phyloP scores from a whole-genome alignment of 768 basidiomycete genomes.

The Leucogyrophana mollusca region DNA sequence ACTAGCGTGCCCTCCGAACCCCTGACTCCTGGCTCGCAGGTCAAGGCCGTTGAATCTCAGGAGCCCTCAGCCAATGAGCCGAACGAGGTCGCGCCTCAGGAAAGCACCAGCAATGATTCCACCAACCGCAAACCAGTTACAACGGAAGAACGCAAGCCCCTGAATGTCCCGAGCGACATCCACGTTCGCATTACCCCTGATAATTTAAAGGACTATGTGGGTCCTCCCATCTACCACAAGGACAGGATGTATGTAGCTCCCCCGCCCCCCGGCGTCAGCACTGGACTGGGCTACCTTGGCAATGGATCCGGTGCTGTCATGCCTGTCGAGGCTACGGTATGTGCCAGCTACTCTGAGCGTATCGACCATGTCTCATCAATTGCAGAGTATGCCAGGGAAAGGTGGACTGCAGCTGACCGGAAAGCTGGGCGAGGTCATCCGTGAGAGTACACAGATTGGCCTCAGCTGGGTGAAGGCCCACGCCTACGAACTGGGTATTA shows the following conservation, averaged over 20 bases:
- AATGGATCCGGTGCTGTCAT: slow-evolving; percentile 97
- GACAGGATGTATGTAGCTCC: slow-evolving; percentile 82
- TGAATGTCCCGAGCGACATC: slow-evolving; percentile 76
- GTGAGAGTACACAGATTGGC: slow-evolving; percentile 94
- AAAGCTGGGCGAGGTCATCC: slow-evolving; percentile 96
- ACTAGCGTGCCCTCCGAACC: slow-evolving; percentile 9
- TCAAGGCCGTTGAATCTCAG: slow-evolving; percentile 51
- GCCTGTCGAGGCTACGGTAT: slow-evolving; percentile 92
- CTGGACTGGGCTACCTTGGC: slow-evolving; percentile 92
- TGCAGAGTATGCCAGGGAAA: slow-evolving; percentile 95
- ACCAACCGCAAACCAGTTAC: slow-evolving; percentile 58
- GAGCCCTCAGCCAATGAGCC: slow-evolving; percentile 44
- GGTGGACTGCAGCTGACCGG: slow-evolving; percentile 91
- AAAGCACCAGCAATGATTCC: slow-evolving; percentile 17
- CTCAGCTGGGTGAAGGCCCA: slow-evolving; percentile 92
- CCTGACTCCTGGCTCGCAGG: slow-evolving; percentile 10
- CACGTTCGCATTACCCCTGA: slow-evolving; percentile 81
- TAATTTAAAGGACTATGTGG: slow-evolving; percentile 94
- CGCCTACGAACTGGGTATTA: slow-evolving; percentile 87
- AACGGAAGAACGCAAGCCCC: slow-evolving; percentile 74
- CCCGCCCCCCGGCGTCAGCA: slow-evolving; percentile 91
- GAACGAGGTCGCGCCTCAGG: slow-evolving; percentile 12
- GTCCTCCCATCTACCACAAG: slow-evolving; percentile 92
- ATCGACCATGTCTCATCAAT: slow-evolving; percentile 4
- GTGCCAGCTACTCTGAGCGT: slow-evolving; percentile 22